Conservation (phyloP, 345 rosid genomes). For the Citrus sp. region DNA sequence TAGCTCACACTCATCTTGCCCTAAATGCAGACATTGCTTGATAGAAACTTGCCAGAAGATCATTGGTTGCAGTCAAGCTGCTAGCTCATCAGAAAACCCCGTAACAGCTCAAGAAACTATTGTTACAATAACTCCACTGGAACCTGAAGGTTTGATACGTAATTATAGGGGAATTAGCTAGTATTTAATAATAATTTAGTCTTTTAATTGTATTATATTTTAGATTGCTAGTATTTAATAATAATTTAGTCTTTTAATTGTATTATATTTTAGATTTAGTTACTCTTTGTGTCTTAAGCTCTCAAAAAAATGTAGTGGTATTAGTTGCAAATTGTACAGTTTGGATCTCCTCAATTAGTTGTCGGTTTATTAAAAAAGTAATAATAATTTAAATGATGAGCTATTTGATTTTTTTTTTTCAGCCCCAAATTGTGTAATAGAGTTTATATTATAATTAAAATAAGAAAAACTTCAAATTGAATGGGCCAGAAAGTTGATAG, state of each 20-base stretch:
- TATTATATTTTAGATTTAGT: slow-evolving; percentile 19
- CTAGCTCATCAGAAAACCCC: slow-evolving; percentile 31
- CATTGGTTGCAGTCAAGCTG: slow-evolving; percentile 38
- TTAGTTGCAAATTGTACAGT: slow-evolving; percentile 29
- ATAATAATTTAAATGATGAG: slow-evolving; percentile 7
- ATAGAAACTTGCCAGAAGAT: slow-evolving; percentile 77
- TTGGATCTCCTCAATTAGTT: not conserved
- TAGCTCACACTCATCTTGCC: slow-evolving; percentile 85
- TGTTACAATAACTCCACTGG: slow-evolving; percentile 43
- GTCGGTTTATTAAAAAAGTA: too few species aligned
- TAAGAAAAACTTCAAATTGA: not conserved
- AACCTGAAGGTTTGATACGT: slow-evolving; percentile 50
- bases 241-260: slow-evolving; percentile 3
- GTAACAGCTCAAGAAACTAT: slow-evolving; percentile 32
- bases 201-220: slow-evolving; percentile 13
- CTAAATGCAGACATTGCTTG: slow-evolving; percentile 90
- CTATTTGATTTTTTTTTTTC: slow-evolving; percentile 16
- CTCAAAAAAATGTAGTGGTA: not conserved
- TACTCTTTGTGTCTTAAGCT: slow-evolving; percentile 14
- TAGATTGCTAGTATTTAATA: slow-evolving; percentile 13
- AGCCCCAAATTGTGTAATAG: not conserved
- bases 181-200: not conserved
- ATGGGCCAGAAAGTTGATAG: not conserved
- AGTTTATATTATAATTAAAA: not conserved
- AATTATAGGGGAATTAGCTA: slow-evolving; percentile 36